phyloP scores from a whole-genome alignment of 2,329 filamentous ascomycete species.

The Aspergillus sp. region DNA sequence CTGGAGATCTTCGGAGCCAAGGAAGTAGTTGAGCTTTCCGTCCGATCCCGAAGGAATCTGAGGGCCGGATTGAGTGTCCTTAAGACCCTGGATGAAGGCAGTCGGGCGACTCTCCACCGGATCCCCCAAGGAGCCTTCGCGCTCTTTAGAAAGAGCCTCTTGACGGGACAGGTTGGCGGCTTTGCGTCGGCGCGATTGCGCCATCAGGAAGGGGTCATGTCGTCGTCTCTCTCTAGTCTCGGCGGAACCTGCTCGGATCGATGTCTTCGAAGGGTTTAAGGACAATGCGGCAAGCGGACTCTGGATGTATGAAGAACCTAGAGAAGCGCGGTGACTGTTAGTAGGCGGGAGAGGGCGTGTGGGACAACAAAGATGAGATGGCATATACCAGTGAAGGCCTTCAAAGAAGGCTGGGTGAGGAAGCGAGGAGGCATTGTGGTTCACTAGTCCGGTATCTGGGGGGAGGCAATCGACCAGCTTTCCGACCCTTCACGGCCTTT shows the following conservation, averaged over 20 bases:
- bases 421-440: conserved; percentile 67
- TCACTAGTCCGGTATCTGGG: neutral
- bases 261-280: conserved; percentile 52
- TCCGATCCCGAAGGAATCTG: conserved; percentile 14
- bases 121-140: conserved; percentile 68
- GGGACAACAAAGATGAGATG: conserved; percentile 12
- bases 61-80: conserved; percentile 19
- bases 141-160: conserved; percentile 64
- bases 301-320: conserved; percentile 32
- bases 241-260: conserved; percentile 64
- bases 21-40: conserved; percentile 69
- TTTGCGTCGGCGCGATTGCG: conserved; percentile 79
- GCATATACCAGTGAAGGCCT: conserved; percentile 57
- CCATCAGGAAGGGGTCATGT: conserved; percentile 79
- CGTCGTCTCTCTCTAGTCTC: conserved; percentile 65
- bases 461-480: too few species aligned
- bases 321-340: conserved; percentile 1
- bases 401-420: conserved; percentile 59
- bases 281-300: conserved; percentile 51
- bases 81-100: conserved; percentile 64
- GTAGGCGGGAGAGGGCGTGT: neutral
- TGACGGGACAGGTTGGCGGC: conserved; percentile 77
- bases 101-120: conserved; percentile 77
- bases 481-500: conserved; percentile 7
- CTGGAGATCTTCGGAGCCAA: conserved; percentile 67